Evolutionary conservation across 179 eudicot genomes (phyloP).

Genomic region (Carnegiea gigantea): DNA sequence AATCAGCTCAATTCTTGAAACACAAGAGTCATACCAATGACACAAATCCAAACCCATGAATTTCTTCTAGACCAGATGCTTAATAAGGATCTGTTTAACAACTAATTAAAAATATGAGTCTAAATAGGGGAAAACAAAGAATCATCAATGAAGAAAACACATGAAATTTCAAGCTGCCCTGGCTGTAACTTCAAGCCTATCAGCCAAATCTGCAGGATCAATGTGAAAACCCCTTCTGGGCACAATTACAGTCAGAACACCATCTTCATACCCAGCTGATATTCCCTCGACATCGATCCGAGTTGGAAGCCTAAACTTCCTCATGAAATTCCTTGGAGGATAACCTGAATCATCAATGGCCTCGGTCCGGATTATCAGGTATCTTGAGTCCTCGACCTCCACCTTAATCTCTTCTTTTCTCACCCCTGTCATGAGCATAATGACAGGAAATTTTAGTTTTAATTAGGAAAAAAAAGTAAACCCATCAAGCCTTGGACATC

Average conservation of each 20-base stretch:
- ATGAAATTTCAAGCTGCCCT: slow-evolving; percentile 49
- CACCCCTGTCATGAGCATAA: slow-evolving; percentile 43
- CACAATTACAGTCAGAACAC: slow-evolving; percentile 68
- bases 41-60: slow-evolving; percentile 1
- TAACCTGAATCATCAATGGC: slow-evolving; percentile 3
- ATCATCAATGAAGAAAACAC: neutral
- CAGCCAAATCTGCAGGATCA: slow-evolving; percentile 48
- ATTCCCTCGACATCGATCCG: slow-evolving; percentile 53
- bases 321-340: slow-evolving; percentile 35
- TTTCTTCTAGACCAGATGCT: slow-evolving; percentile 6
- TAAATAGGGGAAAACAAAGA: neutral
- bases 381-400: slow-evolving; percentile 68
- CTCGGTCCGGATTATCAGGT: slow-evolving; percentile 63
- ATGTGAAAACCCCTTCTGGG: slow-evolving; percentile 59
- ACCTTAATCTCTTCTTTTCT: slow-evolving; percentile 69
- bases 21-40: neutral
- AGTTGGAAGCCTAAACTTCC: slow-evolving; percentile 63
- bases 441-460: neutral
- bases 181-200: slow-evolving; percentile 38
- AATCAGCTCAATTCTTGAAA: slow-evolving; percentile 13
- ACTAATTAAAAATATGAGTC: neutral
- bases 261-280: slow-evolving; percentile 66
- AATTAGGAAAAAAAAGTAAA: neutral
- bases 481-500: no score
- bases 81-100: slow-evolving; percentile 2